Base-by-base conservation (phyloP, 805 yeast species). In the Millerozyma miso region DNA sequence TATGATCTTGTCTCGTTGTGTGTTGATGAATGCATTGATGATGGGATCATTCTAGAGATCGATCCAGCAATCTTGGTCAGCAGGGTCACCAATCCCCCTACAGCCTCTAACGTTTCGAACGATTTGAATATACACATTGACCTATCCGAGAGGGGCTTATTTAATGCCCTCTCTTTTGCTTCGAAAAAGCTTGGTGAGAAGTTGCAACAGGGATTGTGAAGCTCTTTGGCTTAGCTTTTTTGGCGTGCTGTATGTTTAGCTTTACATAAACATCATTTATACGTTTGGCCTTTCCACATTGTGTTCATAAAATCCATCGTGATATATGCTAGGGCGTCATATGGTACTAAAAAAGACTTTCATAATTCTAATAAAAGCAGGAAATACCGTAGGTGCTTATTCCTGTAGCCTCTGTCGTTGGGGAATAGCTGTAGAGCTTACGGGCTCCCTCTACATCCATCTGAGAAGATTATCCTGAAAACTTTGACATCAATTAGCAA, bases 21-120 rank as follows among this genome's bases (percentile, higher is more conserved):
- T 3, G 77, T 90, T 35, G 99, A 93, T 63, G 98, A 93, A 66
- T 77, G 95, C 7, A 73, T 93, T 39, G 99, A 93, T 60, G 95
- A 90, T 59, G 99, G 98, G 33, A 80, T 93, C 49, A 81, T 93
- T 43, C 74, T 93, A 52, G 97, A 93, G 63, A 84, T 89, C 19
- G 97, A 93, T 56, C 81, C 95, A 4, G 79, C 84, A 31, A 81
- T 87, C 34, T 86, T 93, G 53, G 90, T 91, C 2, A 79, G 95
- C 13, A 79, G 99, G 66, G 96, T 90, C 19, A 86, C 98, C n/a
- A 79, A 80, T 46, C 82, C 93, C 26, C 96, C 97, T 37, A 65
- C 54, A 26, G 50, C 50, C 17, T 47, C 58, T n/a, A 52, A 50
- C 40, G 55, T 52, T 35, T 47, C 80, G 29, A 80, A 75, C 50